A percentile compares a stretch with the other conserved stretches of the same genome.
Conservation (phyloP, 2,329 filamentous ascomycete species). For the Thielaviopsis musarum region DNA sequence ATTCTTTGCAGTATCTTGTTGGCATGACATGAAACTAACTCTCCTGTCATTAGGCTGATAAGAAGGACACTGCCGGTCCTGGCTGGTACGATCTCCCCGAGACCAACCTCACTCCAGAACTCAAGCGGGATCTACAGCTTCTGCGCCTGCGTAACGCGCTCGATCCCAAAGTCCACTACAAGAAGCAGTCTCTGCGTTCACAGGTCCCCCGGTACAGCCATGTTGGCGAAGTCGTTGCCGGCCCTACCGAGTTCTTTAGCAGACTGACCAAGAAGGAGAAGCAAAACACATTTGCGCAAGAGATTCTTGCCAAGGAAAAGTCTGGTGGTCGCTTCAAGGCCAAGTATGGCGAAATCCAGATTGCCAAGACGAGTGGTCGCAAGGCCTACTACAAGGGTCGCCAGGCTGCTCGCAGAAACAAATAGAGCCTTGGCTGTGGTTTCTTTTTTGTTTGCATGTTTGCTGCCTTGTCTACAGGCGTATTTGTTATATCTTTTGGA, state of each 20-base stretch:
- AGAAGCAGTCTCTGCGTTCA: constrained; percentile 36
- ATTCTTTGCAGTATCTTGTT: neutral
- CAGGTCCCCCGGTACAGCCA: constrained; percentile 70
- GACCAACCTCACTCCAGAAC: constrained; percentile 65
- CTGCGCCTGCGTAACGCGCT: constrained; percentile 78
- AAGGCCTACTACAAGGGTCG: constrained; percentile 53
- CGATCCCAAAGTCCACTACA: constrained; percentile 80
- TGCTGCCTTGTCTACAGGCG: neutral
- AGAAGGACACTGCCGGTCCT: constrained; percentile 46
- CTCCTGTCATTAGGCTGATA: neutral
- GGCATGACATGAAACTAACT: constrained; percentile 5
- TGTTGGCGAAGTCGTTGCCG: constrained; percentile 75
- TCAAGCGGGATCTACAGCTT: constrained; percentile 80
- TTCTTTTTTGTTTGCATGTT: neutral
- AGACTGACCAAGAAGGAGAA: constrained; percentile 75
- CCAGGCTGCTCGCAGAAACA: constrained; percentile 2
- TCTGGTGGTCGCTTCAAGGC: constrained; percentile 48
- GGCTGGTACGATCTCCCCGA: constrained; percentile 80
- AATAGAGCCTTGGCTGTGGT: neutral
- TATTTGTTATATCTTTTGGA: neutral
- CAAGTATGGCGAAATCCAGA: constrained; percentile 78
- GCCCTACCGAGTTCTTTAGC: constrained; percentile 74
- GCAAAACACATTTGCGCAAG: constrained; percentile 73
- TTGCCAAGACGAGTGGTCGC: constrained; percentile 69
- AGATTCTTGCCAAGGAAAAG: constrained; percentile 45